phyloP scores from a whole-genome alignment of 495 filamentous ascomycete species.

The Penicillium flavigenum region DNA sequence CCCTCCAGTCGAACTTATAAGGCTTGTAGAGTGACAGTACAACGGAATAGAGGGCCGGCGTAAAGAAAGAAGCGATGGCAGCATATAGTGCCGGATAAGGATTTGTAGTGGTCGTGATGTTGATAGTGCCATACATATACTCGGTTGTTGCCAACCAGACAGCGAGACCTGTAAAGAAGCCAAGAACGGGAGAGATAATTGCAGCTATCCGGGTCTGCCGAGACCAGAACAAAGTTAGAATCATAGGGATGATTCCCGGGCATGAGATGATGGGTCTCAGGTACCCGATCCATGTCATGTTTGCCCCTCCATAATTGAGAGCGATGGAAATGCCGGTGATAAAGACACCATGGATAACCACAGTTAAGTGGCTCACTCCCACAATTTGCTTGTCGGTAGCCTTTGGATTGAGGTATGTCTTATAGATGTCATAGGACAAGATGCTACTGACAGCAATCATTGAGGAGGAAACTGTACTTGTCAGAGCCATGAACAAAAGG shows the following conservation, averaged over 20 bases:
- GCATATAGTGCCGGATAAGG: slow-evolving; percentile 36
- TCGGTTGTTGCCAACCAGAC: slow-evolving; percentile 39
- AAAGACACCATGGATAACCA: slow-evolving; percentile 40
- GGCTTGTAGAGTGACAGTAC: slow-evolving; percentile 46
- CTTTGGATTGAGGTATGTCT: slow-evolving; percentile 54
- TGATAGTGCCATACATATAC: slow-evolving; percentile 34
- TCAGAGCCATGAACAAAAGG: slow-evolving; percentile 56
- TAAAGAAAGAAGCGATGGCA: slow-evolving; percentile 37
- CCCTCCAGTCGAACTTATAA: slow-evolving; percentile 49
- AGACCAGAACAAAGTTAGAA: slow-evolving; percentile 40
- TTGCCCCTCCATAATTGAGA: slow-evolving; percentile 41
- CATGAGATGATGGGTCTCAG: slow-evolving; percentile 39
- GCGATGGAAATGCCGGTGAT: slow-evolving; percentile 39
- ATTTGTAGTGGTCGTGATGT: slow-evolving; percentile 35
- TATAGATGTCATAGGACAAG: slow-evolving; percentile 47
- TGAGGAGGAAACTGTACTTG: slow-evolving; percentile 45
- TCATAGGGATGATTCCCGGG: slow-evolving; percentile 39
- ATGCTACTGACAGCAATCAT: slow-evolving; percentile 52
- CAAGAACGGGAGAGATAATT: slow-evolving; percentile 35
- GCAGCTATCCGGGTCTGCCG: slow-evolving; percentile 39
- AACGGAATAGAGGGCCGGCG: slow-evolving; percentile 40
- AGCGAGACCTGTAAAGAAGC: slow-evolving; percentile 37
- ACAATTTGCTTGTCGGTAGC: slow-evolving; percentile 39
- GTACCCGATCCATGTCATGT: slow-evolving; percentile 46
- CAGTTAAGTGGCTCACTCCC: slow-evolving; percentile 36